Evolutionary conservation across 1,284 basidiomycete species (phyloP).

Genomic region (Tilletiopsis washingtonensis): DNA sequence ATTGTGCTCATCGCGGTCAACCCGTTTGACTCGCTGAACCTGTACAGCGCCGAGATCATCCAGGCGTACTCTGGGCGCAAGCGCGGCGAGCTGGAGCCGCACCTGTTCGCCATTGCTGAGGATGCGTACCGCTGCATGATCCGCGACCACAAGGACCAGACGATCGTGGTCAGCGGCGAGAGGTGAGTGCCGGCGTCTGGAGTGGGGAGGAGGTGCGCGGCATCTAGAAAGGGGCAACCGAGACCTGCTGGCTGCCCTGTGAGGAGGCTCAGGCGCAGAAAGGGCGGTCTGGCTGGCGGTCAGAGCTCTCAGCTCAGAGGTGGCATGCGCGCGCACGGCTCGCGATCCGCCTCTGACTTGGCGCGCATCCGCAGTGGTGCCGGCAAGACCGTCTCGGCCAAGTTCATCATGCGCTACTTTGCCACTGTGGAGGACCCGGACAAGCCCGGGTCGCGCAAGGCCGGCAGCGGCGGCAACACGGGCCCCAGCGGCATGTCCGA

Average conservation of each 20-base stretch:
- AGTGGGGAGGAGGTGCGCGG: no score
- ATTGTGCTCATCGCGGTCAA: slow-evolving; percentile 97
- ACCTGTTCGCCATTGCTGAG: slow-evolving; percentile 97
- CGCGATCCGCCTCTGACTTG: no score
- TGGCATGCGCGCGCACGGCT: neutral
- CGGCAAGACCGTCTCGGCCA: slow-evolving; percentile 97
- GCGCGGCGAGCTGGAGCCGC: slow-evolving; percentile 92
- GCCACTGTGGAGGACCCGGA: slow-evolving; percentile 87
- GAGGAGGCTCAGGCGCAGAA: no score
- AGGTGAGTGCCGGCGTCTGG: slow-evolving; percentile 61
- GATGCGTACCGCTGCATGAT: slow-evolving; percentile 98
- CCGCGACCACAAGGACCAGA: slow-evolving; percentile 88
- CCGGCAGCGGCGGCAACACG: slow-evolving; percentile 48
- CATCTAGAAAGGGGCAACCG: no score
- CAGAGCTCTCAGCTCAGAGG: neutral
- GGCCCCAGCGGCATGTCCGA: slow-evolving; percentile 68
- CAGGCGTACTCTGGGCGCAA: slow-evolving; percentile 89
- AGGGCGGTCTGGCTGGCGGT: no score
- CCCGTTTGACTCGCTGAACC: slow-evolving; percentile 71
- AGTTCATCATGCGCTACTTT: slow-evolving; percentile 98
- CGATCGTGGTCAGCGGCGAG: slow-evolving; percentile 97
- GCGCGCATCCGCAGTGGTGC: slow-evolving; percentile 78
- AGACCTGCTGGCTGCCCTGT: no score
- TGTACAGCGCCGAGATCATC: slow-evolving; percentile 85
- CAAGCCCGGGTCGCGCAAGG: slow-evolving; percentile 45